Evolutionary conservation across 2,329 filamentous ascomycete species (phyloP).

Genomic region (Monilinia fructigena): DNA sequence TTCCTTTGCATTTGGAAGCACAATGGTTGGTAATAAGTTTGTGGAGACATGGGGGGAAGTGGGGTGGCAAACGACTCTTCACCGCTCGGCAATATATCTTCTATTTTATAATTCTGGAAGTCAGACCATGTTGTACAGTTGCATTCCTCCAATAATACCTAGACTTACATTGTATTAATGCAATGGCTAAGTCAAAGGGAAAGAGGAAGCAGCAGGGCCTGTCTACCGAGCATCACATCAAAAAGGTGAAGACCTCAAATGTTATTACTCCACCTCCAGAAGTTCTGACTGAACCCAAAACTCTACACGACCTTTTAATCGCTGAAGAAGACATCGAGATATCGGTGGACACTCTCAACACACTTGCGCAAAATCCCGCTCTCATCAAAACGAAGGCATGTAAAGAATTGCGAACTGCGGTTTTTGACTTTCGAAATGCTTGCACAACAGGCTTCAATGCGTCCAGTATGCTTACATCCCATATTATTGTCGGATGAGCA

Average conservation of each 20-base stretch:
- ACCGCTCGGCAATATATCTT: conserved; percentile 14
- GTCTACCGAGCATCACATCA: conserved; percentile 42
- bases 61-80: not conserved
- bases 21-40: not conserved
- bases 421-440: conserved; percentile 67
- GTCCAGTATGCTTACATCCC: conserved; percentile 43
- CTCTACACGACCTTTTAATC: conserved; percentile 54
- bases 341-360: conserved; percentile 61
- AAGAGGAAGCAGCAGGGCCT: conserved; percentile 49
- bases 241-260: conserved; percentile 43
- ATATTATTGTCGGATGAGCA: conserved; percentile 19
- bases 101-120: not conserved
- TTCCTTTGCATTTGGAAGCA: not conserved
- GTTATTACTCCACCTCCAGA: conserved; percentile 43
- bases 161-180: conserved; percentile 2
- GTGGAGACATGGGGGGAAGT: not conserved
- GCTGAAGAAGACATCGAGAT: conserved; percentile 68
- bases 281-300: conserved; percentile 47
- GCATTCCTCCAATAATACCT: not conserved
- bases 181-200: conserved; percentile 48
- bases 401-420: conserved; percentile 63
- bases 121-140: not conserved
- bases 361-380: conserved; percentile 56
- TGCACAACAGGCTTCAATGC: conserved; percentile 66
- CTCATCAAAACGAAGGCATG: conserved; percentile 68